Evolutionary conservation across 2,329 filamentous ascomycete genomes (phyloP).

Genomic region (Monilinia laxa): DNA sequence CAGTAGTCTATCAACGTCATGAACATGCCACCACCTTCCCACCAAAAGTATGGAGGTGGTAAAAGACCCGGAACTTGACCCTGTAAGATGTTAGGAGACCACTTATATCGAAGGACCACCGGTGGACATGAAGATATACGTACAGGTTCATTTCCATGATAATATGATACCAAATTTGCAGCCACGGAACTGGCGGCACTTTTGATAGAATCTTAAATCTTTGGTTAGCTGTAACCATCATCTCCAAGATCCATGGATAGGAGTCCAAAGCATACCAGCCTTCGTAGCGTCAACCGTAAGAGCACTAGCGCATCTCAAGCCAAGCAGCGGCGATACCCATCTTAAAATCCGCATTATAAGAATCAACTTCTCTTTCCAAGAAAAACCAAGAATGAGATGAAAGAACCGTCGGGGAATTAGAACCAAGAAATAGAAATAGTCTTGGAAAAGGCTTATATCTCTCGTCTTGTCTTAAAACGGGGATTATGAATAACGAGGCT

Average conservation of each 20-base stretch:
- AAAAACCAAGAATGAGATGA: background rate
- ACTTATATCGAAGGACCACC: conserved; percentile 45
- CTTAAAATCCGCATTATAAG: conserved; percentile 33
- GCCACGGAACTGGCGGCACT: conserved; percentile 43
- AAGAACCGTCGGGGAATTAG: background rate
- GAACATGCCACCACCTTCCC: conserved; percentile 72
- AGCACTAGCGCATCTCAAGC: conserved; percentile 26
- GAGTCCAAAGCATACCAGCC: conserved; percentile 28
- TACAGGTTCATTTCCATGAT: conserved; percentile 52
- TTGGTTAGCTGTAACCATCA: background rate
- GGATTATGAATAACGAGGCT: background rate
- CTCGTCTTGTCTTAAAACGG: background rate
- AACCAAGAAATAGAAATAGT: conserved; percentile 17
- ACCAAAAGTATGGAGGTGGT: conserved; percentile 52
- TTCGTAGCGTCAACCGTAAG: conserved; percentile 35
- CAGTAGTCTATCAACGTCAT: conserved; percentile 76
- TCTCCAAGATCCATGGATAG: background rate
- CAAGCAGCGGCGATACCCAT: conserved; percentile 31
- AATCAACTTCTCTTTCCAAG: background rate
- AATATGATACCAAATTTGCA: conserved; percentile 51
- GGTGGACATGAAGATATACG: conserved; percentile 19
- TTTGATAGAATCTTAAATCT: conserved; percentile 40
- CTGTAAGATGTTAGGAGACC: conserved; percentile 46
- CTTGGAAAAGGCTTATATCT: conserved; percentile 6
- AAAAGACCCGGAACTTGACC: conserved; percentile 51